A percentile compares a stretch with the other conserved stretches of the same genome.
These are phyloP conservation scores for Carpinus fangiana DNA, from an alignment of 306 rosid genomes.

Conservation along the genomic window DNA sequence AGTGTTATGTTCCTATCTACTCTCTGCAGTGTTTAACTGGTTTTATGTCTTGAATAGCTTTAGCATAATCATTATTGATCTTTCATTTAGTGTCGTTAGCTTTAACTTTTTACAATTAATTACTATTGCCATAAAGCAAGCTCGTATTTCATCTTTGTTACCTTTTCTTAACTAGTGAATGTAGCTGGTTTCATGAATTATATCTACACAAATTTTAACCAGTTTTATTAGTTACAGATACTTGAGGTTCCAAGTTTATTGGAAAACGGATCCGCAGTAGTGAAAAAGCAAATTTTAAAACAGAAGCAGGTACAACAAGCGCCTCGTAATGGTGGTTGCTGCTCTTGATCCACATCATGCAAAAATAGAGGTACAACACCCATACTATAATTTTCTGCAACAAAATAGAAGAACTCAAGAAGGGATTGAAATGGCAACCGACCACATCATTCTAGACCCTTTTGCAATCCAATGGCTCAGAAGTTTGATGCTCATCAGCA, in stretches of 20 bases:
- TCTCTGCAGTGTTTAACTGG: neutral
- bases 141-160: too few relatives aligned
- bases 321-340: constrained; percentile 49
- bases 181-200: neutral
- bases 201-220: constrained; percentile 7
- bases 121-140: too few relatives aligned
- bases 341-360: constrained; percentile 38
- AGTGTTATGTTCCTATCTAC: neutral
- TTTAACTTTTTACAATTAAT: neutral
- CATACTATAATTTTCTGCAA: constrained; percentile 10
- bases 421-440: constrained; percentile 17
- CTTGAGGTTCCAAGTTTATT: constrained; percentile 67
- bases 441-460: neutral
- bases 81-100: neutral
- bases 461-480: constrained; percentile 23
- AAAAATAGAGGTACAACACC: constrained; percentile 3
- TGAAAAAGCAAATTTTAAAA: constrained; percentile 56
- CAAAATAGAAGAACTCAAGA: constrained; percentile 6
- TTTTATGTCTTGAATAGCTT: neutral
- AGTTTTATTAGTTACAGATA: constrained; percentile 47
- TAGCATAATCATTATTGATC: neutral
- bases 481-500: constrained; percentile 6
- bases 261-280: constrained; percentile 62
- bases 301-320: constrained; percentile 40
- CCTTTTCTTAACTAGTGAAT: neutral